Evolutionary conservation across 2,329 filamentous ascomycete genomes (phyloP).

Genomic region (Chaetomiaceae sp.): DNA sequence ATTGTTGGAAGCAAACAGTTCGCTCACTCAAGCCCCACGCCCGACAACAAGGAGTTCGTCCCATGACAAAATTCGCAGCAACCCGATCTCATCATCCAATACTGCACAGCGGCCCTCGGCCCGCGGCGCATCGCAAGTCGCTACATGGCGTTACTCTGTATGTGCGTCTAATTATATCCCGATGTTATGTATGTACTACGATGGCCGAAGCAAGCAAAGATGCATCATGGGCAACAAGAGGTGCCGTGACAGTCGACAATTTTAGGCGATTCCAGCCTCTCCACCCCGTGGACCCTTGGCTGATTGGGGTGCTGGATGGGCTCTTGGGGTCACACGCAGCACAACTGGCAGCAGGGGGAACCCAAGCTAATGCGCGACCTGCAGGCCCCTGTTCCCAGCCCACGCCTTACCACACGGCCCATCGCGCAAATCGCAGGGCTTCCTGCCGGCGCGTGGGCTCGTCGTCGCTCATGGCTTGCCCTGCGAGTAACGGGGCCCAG

Average conservation of each 20-base stretch:
- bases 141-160: not conserved
- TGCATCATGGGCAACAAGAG: too few relatives aligned
- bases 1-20: too few relatives aligned
- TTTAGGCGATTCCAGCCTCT: not conserved
- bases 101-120: not conserved
- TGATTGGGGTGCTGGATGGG: not conserved
- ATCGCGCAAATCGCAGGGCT: slow-evolving; percentile 22
- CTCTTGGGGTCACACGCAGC: slow-evolving; percentile 1
- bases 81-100: too few relatives aligned
- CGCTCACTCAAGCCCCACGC: too few relatives aligned
- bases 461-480: slow-evolving; percentile 15
- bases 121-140: not conserved
- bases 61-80: too few relatives aligned
- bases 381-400: slow-evolving; percentile 9
- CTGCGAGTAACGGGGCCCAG: too few relatives aligned
- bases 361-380: slow-evolving; percentile 9
- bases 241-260: not conserved
- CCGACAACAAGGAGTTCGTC: too few relatives aligned
- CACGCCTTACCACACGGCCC: slow-evolving; percentile 19
- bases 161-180: too few relatives aligned
- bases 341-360: not conserved
- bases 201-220: too few relatives aligned
- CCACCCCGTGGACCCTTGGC: too few relatives aligned
- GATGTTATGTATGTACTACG: too few relatives aligned
- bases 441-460: slow-evolving; percentile 20